A percentile compares a stretch with the other conserved stretches of the same genome.
Conservation (phyloP, 768 basidiomycete genomes). For the Boletus tomentosulus region DNA sequence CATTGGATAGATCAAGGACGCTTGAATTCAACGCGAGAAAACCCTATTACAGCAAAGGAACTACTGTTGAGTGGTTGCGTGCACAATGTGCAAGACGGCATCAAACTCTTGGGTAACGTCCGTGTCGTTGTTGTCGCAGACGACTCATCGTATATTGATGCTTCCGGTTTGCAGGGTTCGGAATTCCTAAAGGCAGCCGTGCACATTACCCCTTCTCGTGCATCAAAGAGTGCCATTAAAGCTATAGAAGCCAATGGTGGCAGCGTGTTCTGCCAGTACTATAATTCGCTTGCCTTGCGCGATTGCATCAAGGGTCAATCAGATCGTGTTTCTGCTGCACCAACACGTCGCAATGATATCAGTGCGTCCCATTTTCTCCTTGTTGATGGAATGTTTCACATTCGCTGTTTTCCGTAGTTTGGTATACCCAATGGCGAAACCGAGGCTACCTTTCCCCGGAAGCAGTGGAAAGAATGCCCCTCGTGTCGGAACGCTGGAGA, state of each 20-base stretch:
- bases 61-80: constrained; percentile 83
- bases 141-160: background rate
- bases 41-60: constrained; percentile 85
- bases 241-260: constrained; percentile 84
- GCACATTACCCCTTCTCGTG: constrained; percentile 78
- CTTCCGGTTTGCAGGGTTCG: constrained; percentile 46
- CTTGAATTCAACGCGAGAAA: constrained; percentile 68
- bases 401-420: constrained; percentile 42
- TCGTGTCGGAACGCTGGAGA: constrained; percentile 69
- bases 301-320: constrained; percentile 71
- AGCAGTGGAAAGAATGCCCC: constrained; percentile 55
- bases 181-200: constrained; percentile 65
- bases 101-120: constrained; percentile 87
- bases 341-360: constrained; percentile 83
- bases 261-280: constrained; percentile 83
- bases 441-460: constrained; percentile 69
- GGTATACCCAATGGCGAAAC: constrained; percentile 72
- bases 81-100: constrained; percentile 84
- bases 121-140: constrained; percentile 21
- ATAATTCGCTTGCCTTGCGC: constrained; percentile 80
- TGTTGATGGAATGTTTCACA: constrained; percentile 6
- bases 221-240: constrained; percentile 79
- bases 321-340: constrained; percentile 71
- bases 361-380: constrained; percentile 42
- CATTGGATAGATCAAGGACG: constrained; percentile 87